Base-by-base conservation (phyloP, 148 eudicot genomes). In the Fagopyrum esculentum region DNA sequence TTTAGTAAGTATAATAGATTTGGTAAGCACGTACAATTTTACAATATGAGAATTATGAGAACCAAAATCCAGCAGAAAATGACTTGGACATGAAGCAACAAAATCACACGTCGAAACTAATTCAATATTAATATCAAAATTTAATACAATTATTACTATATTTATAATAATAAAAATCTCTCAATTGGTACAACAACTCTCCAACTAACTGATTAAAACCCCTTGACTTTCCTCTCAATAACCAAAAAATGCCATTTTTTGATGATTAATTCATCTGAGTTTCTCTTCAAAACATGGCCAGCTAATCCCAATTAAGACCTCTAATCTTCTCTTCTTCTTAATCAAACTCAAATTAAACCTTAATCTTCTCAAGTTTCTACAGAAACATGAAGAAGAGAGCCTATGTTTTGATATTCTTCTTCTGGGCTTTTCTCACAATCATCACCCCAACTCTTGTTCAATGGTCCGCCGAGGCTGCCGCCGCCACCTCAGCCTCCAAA, bases 151-250 rank as follows among this genome's bases (percentile, higher is more conserved):
- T 30, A 30, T 61, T 26, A 61, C 30, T 26, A 9, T 61, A 16
- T 9, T 26, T 13, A 40, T 66, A 40, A 66, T 13, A 40, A 66
- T n/a, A 22, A 22, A 22, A 22, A 66, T 9, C 19, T 66, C 71
- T 66, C 71, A 72, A 74, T 75, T 75, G 82, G 76, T 80, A 61
- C 71, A 80, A 72, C 79, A 66, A 80, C 79, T 80, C 77, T 72
- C 61, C 78, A 80, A 76, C 79, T 72, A 72, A 63, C 57, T 40
- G 30, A 57, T 76, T 52, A 72, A 77, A 47, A 52, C 70, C 44
- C 43, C 15, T 44, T 26, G 63, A 75, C 75, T 59, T 61, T 60
- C 48, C 71, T 63, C 76, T 15, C 9, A 15, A 44, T 44, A 13
- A 6, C n/a, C 17, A 9, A 19, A 73, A 63, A 66, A 40, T 66